phyloP scores from a whole-genome alignment of 139 green algal genomes.

The Chlorella sp. region DNA sequence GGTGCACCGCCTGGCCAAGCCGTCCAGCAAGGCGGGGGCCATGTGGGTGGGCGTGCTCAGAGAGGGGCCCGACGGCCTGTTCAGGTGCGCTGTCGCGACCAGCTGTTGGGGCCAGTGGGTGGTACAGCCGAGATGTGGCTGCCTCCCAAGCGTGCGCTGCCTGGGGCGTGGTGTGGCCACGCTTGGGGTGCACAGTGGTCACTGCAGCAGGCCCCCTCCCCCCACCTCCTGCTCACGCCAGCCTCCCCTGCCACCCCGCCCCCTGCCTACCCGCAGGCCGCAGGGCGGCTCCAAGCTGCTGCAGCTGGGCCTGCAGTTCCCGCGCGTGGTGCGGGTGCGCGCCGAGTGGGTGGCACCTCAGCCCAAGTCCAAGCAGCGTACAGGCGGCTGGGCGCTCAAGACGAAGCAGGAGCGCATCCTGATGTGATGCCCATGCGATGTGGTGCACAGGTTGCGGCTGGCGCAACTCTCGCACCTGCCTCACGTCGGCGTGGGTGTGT shows the following conservation, averaged over 20 bases:
- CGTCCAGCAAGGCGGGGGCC: constrained; percentile 6
- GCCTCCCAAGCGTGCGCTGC: too few species aligned
- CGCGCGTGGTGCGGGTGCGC: constrained; percentile 39
- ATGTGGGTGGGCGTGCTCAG: constrained; percentile 44
- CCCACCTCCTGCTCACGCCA: too few species aligned
- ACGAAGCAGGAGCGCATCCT: constrained; percentile 41
- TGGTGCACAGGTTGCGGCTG: too few species aligned
- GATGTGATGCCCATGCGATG: constrained; percentile 21
- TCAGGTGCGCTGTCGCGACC: constrained; percentile 23
- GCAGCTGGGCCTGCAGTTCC: constrained; percentile 37
- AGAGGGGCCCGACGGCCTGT: constrained; percentile 34
- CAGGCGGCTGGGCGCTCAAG: constrained; percentile 34
- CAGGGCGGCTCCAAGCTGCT: constrained; percentile 5
- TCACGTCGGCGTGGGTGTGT: too few species aligned
- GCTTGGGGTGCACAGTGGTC: too few species aligned
- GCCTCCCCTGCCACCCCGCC: neutral
- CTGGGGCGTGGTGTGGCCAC: too few species aligned
- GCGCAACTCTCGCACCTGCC: too few species aligned
- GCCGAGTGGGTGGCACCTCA: constrained; percentile 29
- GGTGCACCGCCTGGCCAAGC: constrained; percentile 41
- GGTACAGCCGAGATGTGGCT: too few species aligned
- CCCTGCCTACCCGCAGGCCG: neutral
- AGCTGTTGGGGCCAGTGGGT: too few species aligned
- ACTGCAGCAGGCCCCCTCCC: too few species aligned
- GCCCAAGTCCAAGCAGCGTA: neutral